These are phyloP conservation scores for Davidsoniella virescens DNA, from an alignment of 2,329 filamentous ascomycete genomes.

Conservation along the genomic window DNA sequence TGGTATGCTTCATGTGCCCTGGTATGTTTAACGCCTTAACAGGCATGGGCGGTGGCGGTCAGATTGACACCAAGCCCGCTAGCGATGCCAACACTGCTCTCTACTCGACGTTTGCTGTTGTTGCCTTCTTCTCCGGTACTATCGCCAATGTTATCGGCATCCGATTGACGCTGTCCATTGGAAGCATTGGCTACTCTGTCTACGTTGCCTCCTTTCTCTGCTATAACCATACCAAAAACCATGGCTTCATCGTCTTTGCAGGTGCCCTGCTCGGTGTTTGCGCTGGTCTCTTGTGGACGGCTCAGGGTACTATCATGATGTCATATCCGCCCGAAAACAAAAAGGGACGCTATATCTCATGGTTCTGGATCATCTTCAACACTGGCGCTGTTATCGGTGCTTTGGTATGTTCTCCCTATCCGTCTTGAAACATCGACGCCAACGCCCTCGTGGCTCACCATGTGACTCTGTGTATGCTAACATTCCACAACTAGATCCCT, in stretches of 20 bases:
- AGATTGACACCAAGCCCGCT: slow-evolving; percentile 35
- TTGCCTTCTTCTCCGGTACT: slow-evolving; percentile 58
- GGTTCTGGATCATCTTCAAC: slow-evolving; percentile 95
- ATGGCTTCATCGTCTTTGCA: slow-evolving; percentile 59
- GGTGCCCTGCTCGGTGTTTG: slow-evolving; percentile 63
- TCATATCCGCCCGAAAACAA: slow-evolving; percentile 65
- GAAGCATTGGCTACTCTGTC: slow-evolving; percentile 61
- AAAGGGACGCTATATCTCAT: slow-evolving; percentile 79
- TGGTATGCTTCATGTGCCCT: slow-evolving; percentile 45
- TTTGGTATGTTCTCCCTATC: slow-evolving; percentile 25
- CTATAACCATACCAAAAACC: slow-evolving; percentile 51
- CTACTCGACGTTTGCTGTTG: slow-evolving; percentile 53
- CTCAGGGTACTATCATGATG: slow-evolving; percentile 79
- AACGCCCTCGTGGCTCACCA: not conserved
- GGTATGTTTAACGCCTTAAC: slow-evolving; percentile 57
- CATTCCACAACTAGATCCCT: slow-evolving; percentile 33
- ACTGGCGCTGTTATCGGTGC: slow-evolving; percentile 76
- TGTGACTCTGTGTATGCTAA: not conserved
- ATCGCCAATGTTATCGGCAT: slow-evolving; percentile 64
- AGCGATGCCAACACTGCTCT: slow-evolving; percentile 55
- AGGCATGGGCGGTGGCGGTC: slow-evolving; percentile 49
- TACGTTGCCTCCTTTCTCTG: slow-evolving; percentile 55
- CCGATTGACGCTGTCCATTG: slow-evolving; percentile 49
- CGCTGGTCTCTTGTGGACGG: slow-evolving; percentile 67
- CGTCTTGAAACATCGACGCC: not conserved